Conservation (phyloP, 306 rosid species). For the Sechiopsis laciniata region DNA sequence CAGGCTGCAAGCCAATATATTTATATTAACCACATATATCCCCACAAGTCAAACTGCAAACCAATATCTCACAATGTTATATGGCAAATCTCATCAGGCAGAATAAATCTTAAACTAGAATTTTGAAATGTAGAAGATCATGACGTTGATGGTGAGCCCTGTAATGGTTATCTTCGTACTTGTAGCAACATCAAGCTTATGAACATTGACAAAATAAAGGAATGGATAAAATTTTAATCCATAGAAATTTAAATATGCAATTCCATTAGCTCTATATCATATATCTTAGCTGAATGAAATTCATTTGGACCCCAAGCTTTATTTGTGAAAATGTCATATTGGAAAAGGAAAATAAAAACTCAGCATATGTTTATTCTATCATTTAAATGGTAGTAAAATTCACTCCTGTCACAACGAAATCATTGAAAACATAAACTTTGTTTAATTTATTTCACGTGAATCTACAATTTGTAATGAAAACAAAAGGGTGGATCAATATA, state of each 20-base stretch:
- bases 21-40: not conserved
- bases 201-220: not conserved
- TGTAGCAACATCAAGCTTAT: not conserved
- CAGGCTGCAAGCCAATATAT: not conserved
- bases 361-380: not conserved
- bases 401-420: not conserved
- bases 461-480: not conserved
- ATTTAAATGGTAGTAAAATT: not conserved
- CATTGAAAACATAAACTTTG: not conserved
- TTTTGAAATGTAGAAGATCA: not conserved
- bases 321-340: not conserved
- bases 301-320: constrained; percentile 1
- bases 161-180: not conserved
- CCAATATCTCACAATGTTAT: not conserved
- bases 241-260: not conserved
- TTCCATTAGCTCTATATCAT: constrained; percentile 1
- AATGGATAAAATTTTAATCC: not conserved
- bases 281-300: not conserved
- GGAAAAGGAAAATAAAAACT: constrained; percentile 6
- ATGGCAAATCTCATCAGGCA: not conserved
- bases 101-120: not conserved
- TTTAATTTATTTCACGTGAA: not conserved
- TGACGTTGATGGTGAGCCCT: no score
- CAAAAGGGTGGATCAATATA: not conserved
- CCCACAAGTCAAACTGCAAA: not conserved